Conservation (phyloP, 805 yeast species). For the Teunomyces funiuensis region DNA sequence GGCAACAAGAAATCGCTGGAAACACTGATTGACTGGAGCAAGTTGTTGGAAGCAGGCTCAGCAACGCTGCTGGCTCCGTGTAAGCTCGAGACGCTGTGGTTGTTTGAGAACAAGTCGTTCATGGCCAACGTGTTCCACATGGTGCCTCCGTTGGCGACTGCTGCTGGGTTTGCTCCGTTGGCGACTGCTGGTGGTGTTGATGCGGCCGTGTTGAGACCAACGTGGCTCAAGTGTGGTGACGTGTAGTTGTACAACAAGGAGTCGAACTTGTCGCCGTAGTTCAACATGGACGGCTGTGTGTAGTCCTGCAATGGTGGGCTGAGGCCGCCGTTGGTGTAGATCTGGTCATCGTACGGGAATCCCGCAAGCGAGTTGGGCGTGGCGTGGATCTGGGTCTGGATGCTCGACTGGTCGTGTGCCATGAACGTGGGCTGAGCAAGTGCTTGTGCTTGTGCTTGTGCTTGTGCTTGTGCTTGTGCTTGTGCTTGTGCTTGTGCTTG, state of each 20-base stretch:
- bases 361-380: constrained; percentile 1
- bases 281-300: constrained; percentile 4
- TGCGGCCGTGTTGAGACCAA: constrained; percentile 1
- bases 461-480: constrained; percentile 1
- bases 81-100: constrained; percentile 14
- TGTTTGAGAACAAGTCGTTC: constrained; percentile 12
- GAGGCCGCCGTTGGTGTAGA: constrained; percentile 11
- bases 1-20: constrained; percentile 1
- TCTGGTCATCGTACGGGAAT: constrained; percentile 21
- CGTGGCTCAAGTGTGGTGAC: constrained; percentile 6
- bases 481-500: constrained; percentile 5
- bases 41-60: neutral
- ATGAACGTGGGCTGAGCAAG: neutral
- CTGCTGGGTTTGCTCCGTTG: neutral
- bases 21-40: constrained; percentile 5
- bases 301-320: constrained; percentile 11
- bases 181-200: constrained; percentile 2
- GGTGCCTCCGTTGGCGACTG: neutral
- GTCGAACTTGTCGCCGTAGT: constrained; percentile 12
- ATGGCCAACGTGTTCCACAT: constrained; percentile 10
- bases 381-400: neutral
- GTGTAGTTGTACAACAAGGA: constrained; percentile 11
- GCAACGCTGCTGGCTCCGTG: constrained; percentile 1
- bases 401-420: neutral
- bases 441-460: neutral